Evolutionary conservation across 148 eudicot species (phyloP).

Genomic region (Agrostemma githago): DNA sequence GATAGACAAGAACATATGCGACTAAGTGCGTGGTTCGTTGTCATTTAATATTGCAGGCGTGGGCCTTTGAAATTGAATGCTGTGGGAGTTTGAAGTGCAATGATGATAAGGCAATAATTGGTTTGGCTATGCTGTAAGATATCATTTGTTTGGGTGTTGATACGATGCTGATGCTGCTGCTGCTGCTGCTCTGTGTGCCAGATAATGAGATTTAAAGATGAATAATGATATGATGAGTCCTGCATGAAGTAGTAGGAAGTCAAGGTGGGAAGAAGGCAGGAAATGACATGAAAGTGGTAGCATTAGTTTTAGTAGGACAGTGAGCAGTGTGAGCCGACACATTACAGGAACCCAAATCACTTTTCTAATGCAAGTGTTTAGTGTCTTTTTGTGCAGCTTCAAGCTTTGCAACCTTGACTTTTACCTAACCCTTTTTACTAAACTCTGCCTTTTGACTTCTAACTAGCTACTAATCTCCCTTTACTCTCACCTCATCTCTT

Average conservation of each 20-base stretch:
- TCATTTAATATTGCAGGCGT: not conserved
- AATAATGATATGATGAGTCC: not conserved
- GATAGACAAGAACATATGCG: too few species aligned
- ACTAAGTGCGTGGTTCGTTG: too few species aligned
- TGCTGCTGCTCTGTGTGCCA: not conserved
- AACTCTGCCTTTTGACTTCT: slow-evolving; percentile 1
- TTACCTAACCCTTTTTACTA: slow-evolving; percentile 13
- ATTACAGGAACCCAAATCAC: slow-evolving; percentile 1
- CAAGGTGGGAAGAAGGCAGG: not conserved
- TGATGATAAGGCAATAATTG: not conserved
- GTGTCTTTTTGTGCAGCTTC: slow-evolving; percentile 11
- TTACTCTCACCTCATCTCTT: not conserved
- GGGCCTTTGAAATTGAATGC: not conserved
- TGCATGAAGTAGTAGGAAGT: not conserved
- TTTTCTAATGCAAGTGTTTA: slow-evolving; percentile 6
- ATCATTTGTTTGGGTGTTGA: not conserved
- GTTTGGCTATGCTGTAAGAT: not conserved
- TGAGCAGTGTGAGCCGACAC: not conserved
- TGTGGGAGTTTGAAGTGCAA: not conserved
- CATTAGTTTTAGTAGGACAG: not conserved
- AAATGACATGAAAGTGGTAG: not conserved
- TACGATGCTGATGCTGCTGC: not conserved
- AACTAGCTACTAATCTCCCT: not conserved
- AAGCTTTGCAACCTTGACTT: slow-evolving; percentile 4
- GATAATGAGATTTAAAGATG: not conserved